These are phyloP conservation scores for Cordyceps javanica DNA, from an alignment of 2,329 filamentous ascomycete genomes.

Conservation along the genomic window DNA sequence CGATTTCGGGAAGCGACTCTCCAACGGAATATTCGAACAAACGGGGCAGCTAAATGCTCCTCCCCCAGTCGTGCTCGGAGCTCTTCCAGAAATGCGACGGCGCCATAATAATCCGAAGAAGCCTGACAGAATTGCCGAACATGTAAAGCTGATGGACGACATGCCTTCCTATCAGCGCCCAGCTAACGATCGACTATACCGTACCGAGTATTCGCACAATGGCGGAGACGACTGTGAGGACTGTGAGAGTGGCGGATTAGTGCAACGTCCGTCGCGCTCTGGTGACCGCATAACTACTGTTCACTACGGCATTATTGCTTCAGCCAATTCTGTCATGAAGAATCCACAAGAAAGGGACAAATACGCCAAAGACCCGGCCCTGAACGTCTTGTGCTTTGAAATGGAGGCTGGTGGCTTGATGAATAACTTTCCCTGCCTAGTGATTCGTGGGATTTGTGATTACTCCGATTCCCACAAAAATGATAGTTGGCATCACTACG, in stretches of 20 bases:
- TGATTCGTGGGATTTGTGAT: slow-evolving; percentile 30
- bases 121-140: neutral
- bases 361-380: neutral
- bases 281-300: neutral
- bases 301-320: slow-evolving; percentile 10
- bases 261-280: neutral
- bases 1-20: neutral
- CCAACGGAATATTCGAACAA: neutral
- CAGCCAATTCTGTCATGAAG: slow-evolving; percentile 1
- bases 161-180: neutral
- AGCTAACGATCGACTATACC: neutral
- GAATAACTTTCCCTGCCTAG: slow-evolving; percentile 23
- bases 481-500: slow-evolving; percentile 29
- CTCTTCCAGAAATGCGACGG: neutral
- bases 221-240: neutral
- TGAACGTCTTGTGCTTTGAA: slow-evolving; percentile 17
- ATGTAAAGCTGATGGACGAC: neutral
- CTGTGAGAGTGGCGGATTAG: neutral
- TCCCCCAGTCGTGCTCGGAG: neutral
- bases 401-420: slow-evolving; percentile 23
- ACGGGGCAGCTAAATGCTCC: neutral
- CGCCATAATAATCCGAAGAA: neutral
- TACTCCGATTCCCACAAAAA: slow-evolving; percentile 33
- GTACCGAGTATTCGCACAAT: neutral
- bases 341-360: neutral